A percentile compares a stretch with the other conserved stretches of the same genome.
phyloP scores from a whole-genome alignment of 2,329 filamentous ascomycete species.

The Phaeosphaeriaceae sp. region DNA sequence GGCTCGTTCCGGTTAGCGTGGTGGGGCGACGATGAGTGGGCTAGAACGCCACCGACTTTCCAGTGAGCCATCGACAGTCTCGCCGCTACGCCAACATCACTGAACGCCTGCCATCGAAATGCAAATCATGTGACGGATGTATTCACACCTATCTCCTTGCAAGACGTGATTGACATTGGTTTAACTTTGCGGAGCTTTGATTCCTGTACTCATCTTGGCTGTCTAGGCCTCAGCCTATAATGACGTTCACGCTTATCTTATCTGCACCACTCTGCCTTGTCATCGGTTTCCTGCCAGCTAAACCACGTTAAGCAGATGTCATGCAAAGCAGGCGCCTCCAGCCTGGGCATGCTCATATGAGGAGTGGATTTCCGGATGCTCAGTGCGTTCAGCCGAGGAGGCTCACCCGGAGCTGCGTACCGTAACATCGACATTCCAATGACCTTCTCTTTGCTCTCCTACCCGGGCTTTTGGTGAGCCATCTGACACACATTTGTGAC shows the following conservation, averaged over 20 bases:
- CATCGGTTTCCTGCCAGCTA: slow-evolving; percentile 16
- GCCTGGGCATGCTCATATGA: slow-evolving; percentile 19
- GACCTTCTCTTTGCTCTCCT: neutral
- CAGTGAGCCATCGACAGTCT: neutral
- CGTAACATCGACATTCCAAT: slow-evolving; percentile 10
- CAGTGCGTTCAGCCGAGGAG: slow-evolving; percentile 10
- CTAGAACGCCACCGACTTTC: neutral
- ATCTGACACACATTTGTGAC: neutral
- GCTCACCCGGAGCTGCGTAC: slow-evolving; percentile 13
- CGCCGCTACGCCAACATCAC: neutral
- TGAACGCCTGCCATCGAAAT: neutral
- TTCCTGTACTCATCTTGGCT: neutral
- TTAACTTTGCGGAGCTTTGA: neutral
- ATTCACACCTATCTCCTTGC: neutral
- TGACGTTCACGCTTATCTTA: slow-evolving; percentile 21
- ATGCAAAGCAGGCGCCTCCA: slow-evolving; percentile 30
- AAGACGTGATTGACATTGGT: neutral
- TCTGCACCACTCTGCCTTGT: slow-evolving; percentile 8
- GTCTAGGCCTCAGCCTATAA: neutral
- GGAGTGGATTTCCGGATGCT: slow-evolving; percentile 10
- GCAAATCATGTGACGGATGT: neutral
- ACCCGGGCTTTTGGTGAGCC: neutral
- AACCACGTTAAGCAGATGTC: slow-evolving; percentile 7
- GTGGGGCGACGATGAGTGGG: slow-evolving; percentile 10
- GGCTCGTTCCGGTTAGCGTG: slow-evolving; percentile 9